Evolutionary conservation across 805 yeast genomes (phyloP).

Genomic region (Schwanniomyces pseudopolymorphus): DNA sequence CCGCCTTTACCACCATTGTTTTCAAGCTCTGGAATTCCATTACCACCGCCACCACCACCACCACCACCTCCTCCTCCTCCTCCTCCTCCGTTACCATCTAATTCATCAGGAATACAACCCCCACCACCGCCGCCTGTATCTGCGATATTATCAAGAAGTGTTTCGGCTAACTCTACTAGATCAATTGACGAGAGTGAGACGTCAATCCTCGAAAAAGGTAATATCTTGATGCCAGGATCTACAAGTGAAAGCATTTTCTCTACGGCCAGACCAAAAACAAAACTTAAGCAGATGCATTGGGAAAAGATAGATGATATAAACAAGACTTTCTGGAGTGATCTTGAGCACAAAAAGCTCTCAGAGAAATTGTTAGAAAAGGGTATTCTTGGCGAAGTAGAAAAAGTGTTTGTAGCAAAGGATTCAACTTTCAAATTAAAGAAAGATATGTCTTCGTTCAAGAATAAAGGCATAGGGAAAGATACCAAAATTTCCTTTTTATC

Average conservation of each 20-base stretch:
- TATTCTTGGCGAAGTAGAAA: conserved; percentile 78
- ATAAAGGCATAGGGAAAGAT: conserved; percentile 5
- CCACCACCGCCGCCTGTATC: conserved; percentile 15
- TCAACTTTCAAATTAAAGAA: conserved; percentile 36
- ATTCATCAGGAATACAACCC: neutral
- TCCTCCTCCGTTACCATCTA: no score
- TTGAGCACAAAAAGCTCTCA: conserved; percentile 57
- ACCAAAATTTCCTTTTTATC: conserved; percentile 68
- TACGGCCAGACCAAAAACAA: conserved; percentile 58
- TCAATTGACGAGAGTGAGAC: neutral
- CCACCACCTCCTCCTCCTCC: conserved; percentile 13
- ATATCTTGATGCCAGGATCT: neutral
- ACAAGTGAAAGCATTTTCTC: neutral
- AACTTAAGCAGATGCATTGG: conserved; percentile 96
- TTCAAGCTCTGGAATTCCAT: conserved; percentile 5
- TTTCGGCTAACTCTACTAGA: neutral
- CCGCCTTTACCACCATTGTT: conserved; percentile 1
- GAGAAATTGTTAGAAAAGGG: conserved; percentile 73
- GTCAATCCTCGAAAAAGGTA: neutral
- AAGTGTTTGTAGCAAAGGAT: conserved; percentile 83
- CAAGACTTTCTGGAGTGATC: conserved; percentile 81
- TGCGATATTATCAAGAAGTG: conserved; percentile 9
- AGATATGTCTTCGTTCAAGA: conserved; percentile 14
- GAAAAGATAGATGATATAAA: conserved; percentile 84
- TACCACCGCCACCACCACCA: conserved; percentile 10